Base-by-base conservation (phyloP, 495 filamentous ascomycete species). In the Aspergillus bridgeri region DNA sequence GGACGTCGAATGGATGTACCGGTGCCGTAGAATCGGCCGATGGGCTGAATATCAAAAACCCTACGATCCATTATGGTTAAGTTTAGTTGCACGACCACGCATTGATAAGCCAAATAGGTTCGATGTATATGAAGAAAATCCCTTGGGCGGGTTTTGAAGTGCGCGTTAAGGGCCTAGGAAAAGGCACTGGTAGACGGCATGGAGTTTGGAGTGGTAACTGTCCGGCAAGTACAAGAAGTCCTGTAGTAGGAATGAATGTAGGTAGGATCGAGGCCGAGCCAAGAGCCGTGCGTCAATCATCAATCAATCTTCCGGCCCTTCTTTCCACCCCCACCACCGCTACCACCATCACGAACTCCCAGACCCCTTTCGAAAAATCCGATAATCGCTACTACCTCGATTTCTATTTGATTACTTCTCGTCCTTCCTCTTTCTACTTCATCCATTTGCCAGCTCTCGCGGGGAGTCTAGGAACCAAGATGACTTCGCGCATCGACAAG, bases 401-500 rank as follows among this genome's bases (percentile, higher is more conserved):
- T 13, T 7, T 27, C 3, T 3, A 2, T 24, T 25, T 27, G 13
- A 22, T 23, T 50, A 2, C 44, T 18, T 6, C 17, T 18, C 11
- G 13, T 24, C 24, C 21, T 49, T 23, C 17, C 21, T 47, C 6
- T 20, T 5, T 19, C 7, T 38, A 38, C 2, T 19, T 19, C 6
- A 18, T 8, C 18, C 18, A 6, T 38, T 20, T 19, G 15, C 29
- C 45, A 23, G 20, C n/a, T 53, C 21, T n/a, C 33, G 29, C n/a
- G 21, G 20, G 43, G 44, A 18, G 52, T 18, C 43, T 46, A 21
- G 23, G 20, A 45, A 53, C 13, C 51, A 70, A 47, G 23, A 86
- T 86, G 80, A 76, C 78, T 45, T 80, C 83, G 51, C 86, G 86
- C 51, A 89, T 90, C 51, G 85, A 89, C 54, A 90, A 89, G 70